Evolutionary conservation across 768 basidiomycete genomes (phyloP).

Genomic region (Pleurotus citrinopileatus): DNA sequence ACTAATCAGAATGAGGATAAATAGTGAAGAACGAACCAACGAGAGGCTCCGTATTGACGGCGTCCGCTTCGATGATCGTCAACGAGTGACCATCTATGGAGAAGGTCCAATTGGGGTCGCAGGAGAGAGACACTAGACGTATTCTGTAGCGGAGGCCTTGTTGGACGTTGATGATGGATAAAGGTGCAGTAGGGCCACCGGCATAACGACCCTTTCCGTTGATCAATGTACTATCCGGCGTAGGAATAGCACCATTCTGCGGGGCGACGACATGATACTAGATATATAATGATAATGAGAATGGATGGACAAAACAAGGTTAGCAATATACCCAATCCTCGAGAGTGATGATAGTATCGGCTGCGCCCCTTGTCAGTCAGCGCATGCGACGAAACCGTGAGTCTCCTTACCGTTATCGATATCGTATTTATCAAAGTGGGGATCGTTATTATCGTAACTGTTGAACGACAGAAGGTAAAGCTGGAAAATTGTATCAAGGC

Average conservation of each 20-base stretch:
- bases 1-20: neutral
- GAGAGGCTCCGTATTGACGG: constrained; percentile 27
- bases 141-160: constrained; percentile 36
- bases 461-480: constrained; percentile 23
- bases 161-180: constrained; percentile 36
- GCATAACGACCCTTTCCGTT: constrained; percentile 41
- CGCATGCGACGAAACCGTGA: neutral
- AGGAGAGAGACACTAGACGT: constrained; percentile 28
- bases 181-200: constrained; percentile 27
- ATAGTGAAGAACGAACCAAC: neutral
- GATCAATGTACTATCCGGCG: constrained; percentile 35
- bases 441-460: constrained; percentile 31
- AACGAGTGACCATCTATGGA: constrained; percentile 27
- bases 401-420: constrained; percentile 6
- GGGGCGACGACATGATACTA: constrained; percentile 9
- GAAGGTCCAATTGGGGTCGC: constrained; percentile 27
- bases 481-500: neutral
- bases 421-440: constrained; percentile 27
- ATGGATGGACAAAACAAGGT: too few relatives aligned
- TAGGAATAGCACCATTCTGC: neutral
- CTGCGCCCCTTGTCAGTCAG: constrained; percentile 15
- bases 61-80: constrained; percentile 43
- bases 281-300: constrained; percentile 1
- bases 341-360: constrained; percentile 41
- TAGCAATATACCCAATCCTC: constrained; percentile 27